These are phyloP conservation scores for Rhodotorula sp. DNA, from an alignment of 1,284 basidiomycete genomes.

Conservation along the genomic window DNA sequence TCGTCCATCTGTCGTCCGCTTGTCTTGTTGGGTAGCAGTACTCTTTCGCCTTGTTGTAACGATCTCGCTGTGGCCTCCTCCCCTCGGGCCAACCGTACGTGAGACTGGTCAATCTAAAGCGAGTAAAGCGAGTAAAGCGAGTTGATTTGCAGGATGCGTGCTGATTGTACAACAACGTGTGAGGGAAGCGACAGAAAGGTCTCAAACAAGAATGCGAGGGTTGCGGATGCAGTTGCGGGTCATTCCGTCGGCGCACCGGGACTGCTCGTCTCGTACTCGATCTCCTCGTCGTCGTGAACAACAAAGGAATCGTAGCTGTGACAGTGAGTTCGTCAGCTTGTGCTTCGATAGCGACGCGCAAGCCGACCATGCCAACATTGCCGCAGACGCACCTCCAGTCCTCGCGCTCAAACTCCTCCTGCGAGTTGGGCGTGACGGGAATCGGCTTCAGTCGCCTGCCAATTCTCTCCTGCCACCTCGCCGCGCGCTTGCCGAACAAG, in stretches of 20 bases:
- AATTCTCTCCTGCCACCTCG: background rate
- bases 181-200: too few relatives aligned
- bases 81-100: too few relatives aligned
- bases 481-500: background rate
- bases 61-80: background rate
- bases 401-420: constrained; percentile 1
- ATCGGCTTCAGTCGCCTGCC: background rate
- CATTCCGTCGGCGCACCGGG: background rate
- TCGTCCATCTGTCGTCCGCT: too few relatives aligned
- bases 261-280: constrained; percentile 7
- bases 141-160: too few relatives aligned
- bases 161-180: too few relatives aligned
- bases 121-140: too few relatives aligned
- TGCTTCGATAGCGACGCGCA: too few relatives aligned
- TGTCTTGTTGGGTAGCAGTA: background rate
- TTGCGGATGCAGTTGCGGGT: too few relatives aligned
- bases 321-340: background rate
- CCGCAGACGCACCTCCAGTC: constrained; percentile 12
- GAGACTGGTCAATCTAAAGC: too few relatives aligned
- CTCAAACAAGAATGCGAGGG: too few relatives aligned
- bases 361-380: too few relatives aligned
- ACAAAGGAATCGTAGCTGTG: constrained; percentile 19
- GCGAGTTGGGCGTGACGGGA: constrained; percentile 5
- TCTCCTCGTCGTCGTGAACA: constrained; percentile 13
- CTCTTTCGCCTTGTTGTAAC: background rate